Conservation (phyloP, 2,329 filamentous ascomycete species). For the Dactylellina cionopaga region DNA sequence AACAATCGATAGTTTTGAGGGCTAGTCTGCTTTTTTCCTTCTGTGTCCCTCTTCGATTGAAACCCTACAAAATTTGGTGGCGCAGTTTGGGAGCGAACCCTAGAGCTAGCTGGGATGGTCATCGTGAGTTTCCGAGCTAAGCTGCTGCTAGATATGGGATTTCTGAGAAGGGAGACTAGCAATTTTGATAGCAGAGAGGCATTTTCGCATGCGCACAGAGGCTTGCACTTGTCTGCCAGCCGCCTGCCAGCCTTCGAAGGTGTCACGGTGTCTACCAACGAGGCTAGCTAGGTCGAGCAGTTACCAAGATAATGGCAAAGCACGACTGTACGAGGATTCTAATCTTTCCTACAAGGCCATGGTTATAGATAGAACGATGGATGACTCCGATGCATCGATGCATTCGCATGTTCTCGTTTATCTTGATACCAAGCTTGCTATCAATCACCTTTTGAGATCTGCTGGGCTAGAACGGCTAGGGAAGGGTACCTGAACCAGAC, state of each 20-base stretch:
- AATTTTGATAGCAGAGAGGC: no score
- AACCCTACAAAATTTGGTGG: conserved; percentile 40
- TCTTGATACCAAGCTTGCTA: conserved; percentile 40
- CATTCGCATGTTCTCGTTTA: conserved; percentile 34
- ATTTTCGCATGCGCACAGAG: no score
- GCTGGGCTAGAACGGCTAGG: conserved; percentile 15
- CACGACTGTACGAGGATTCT: no score
- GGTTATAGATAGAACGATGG: no score
- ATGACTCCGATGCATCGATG: neutral
- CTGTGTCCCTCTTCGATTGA: neutral
- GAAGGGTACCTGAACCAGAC: conserved; percentile 50
- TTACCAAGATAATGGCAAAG: no score
- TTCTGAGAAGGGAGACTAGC: neutral
- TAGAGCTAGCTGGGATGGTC: conserved; percentile 46
- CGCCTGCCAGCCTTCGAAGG: no score
- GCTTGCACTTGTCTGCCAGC: no score
- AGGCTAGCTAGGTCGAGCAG: no score
- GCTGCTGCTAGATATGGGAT: no score
- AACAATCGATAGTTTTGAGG: neutral
- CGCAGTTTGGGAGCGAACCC: conserved; percentile 32
- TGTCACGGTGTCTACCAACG: no score
- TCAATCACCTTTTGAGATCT: conserved; percentile 40
- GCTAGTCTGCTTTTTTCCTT: neutral
- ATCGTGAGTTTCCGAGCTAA: no score
- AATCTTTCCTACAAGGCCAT: no score